These are phyloP conservation scores for Casuarina glauca DNA, from an alignment of 306 rosid species.

Conservation along the genomic window DNA sequence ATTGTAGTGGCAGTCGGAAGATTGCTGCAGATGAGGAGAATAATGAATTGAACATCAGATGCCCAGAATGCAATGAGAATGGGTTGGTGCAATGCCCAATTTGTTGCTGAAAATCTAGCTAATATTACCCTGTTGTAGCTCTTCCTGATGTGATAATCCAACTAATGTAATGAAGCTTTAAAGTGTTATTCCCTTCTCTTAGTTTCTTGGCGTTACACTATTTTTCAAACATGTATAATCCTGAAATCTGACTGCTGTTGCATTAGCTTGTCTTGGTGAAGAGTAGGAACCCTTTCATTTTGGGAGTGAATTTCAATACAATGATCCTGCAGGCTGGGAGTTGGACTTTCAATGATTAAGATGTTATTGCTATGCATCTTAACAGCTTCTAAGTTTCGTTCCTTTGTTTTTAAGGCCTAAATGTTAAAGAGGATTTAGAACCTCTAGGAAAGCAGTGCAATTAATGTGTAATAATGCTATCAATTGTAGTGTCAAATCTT, in stretches of 20 bases:
- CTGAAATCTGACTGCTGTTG: constrained; percentile 10
- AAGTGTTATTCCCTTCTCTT: constrained; percentile 4
- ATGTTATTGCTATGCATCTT: background rate
- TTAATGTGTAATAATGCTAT: background rate
- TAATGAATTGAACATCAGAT: constrained; percentile 41
- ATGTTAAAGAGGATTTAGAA: background rate
- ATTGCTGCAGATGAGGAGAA: constrained; percentile 40
- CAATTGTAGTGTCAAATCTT: no score
- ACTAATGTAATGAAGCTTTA: background rate
- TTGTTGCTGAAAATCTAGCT: constrained; percentile 55
- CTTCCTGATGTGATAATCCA: constrained; percentile 3
- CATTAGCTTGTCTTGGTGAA: background rate
- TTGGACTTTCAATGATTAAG: background rate
- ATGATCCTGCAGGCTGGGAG: background rate
- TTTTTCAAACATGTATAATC: constrained; percentile 1
- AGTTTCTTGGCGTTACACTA: constrained; percentile 8
- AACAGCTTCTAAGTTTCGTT: background rate
- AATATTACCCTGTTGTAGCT: constrained; percentile 1
- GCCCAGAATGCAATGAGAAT: constrained; percentile 82
- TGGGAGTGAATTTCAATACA: background rate
- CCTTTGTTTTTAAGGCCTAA: background rate
- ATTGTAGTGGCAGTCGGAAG: constrained; percentile 79
- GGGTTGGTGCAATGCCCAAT: constrained; percentile 77
- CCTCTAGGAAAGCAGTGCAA: background rate
- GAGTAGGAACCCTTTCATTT: background rate